phyloP scores from a whole-genome alignment of 139 green algal genomes.

The Desmodesmus armatus region DNA sequence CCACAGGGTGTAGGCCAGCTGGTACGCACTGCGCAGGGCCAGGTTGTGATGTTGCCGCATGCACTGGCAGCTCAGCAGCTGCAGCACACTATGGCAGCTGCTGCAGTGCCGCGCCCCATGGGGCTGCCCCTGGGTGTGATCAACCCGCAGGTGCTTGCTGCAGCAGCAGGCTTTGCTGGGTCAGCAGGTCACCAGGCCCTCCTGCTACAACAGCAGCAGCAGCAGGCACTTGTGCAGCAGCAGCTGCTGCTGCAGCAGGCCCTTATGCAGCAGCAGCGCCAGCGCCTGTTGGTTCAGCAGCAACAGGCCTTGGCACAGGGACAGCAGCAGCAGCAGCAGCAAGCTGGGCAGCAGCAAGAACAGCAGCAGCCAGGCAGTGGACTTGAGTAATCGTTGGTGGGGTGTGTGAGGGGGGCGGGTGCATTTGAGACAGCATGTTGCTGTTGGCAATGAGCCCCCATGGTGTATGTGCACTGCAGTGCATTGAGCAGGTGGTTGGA shows the following conservation, averaged over 20 bases:
- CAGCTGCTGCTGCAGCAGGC: not conserved
- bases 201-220: not conserved
- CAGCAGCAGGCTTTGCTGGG: not conserved
- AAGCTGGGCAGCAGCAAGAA: not conserved
- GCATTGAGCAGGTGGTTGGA: no score
- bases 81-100: not conserved
- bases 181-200: not conserved
- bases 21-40: not conserved
- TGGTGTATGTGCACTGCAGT: no score
- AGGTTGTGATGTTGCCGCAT: not conserved
- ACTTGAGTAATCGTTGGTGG: no score
- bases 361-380: not conserved
- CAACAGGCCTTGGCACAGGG: not conserved
- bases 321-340: not conserved
- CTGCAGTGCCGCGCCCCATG: not conserved
- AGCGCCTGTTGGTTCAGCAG: no score
- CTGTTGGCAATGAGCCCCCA: no score
- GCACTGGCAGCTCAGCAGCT: not conserved
- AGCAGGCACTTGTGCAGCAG: not conserved
- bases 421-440: no score
- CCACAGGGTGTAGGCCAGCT: not conserved
- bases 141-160: no score
- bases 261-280: not conserved
- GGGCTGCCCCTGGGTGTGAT: no score
- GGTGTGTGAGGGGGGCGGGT: no score